Evolutionary conservation across 2,329 filamentous ascomycete genomes (phyloP), one percentile per base, ranked within the genome.

Genomic region (Ophidiomyces ophidiicola): DNA sequence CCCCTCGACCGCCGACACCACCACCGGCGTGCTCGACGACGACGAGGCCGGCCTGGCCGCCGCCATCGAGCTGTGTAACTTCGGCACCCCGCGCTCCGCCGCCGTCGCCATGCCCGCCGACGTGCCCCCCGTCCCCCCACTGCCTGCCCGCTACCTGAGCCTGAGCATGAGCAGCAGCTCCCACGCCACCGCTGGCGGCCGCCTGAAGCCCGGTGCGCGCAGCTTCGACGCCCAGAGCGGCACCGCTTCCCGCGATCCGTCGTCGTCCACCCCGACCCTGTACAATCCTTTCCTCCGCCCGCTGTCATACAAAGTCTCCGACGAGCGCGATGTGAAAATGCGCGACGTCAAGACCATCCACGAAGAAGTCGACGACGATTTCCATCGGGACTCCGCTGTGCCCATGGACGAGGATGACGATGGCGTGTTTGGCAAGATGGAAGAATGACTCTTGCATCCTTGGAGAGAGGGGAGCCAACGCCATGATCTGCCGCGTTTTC

Each of bases 341-440:
- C 74, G 78, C 48, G 75, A 76, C 36, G 74, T 72, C 50, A 34
- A 36, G 8, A 23, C 31, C 10, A 61, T 40, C 37, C 42, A 34
- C 31, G 47, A 42, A 46, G 71, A 47, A 68, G 78, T 84, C 39
- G 76, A 80, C 50, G 77, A 82, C 45, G 74, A 78, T 43, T 76
- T 77, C 53, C 68, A 69, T 50, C 69, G 65, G 17, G 48, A 45
- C 10, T 45, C 48, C 40, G 71, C 74, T 40, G 73, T 74, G 36
- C 74, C 80, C 46, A 80, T 78, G 59, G 83, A 92, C 51, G 87
- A 94, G 51, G 86, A 93, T 46, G 88, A 96, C 49, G 87, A 94
- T 49, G 87, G 87, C 55, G 82, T 96, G 53, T 98, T 98, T 67
- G 87, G 87, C 42, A 76, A 77, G 50, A 96, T 96, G 88, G 90